phyloP scores from a whole-genome alignment of 1,284 basidiomycete species.

The Gymnopus androsaceus region DNA sequence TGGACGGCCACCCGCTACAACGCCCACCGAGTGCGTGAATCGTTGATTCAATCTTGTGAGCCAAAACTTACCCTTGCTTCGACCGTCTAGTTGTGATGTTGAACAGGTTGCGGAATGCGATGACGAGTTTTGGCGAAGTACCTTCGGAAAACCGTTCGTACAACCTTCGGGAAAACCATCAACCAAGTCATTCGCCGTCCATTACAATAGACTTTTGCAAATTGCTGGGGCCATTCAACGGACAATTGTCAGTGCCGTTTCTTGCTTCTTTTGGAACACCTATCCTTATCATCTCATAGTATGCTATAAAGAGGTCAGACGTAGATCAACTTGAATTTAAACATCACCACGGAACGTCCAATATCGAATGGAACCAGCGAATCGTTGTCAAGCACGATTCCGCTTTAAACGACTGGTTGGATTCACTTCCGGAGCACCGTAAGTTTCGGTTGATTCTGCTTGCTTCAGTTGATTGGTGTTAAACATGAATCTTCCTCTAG shows the following conservation, averaged over 20 bases:
- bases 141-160: constrained; percentile 31
- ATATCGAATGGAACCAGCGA: constrained; percentile 8
- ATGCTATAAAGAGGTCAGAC: background rate
- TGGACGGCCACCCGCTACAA: constrained; percentile 50
- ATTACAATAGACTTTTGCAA: constrained; percentile 45
- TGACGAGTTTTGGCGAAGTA: constrained; percentile 32
- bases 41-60: background rate
- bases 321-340: background rate
- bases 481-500: background rate
- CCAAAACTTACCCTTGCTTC: background rate
- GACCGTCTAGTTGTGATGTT: constrained; percentile 42
- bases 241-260: constrained; percentile 37
- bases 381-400: constrained; percentile 10
- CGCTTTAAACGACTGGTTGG: constrained; percentile 11
- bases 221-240: constrained; percentile 47
- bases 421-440: constrained; percentile 9
- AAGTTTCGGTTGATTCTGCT: background rate
- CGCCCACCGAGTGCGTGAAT: constrained; percentile 22
- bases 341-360: background rate
- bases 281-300: background rate
- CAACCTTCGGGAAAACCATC: constrained; percentile 38
- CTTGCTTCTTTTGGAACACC: background rate
- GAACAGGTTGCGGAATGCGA: constrained; percentile 51
- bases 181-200: constrained; percentile 40
- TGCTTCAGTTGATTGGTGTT: no score